Conservation (phyloP, 2,329 filamentous ascomycete species). For the Coleophoma cylindrospora region DNA sequence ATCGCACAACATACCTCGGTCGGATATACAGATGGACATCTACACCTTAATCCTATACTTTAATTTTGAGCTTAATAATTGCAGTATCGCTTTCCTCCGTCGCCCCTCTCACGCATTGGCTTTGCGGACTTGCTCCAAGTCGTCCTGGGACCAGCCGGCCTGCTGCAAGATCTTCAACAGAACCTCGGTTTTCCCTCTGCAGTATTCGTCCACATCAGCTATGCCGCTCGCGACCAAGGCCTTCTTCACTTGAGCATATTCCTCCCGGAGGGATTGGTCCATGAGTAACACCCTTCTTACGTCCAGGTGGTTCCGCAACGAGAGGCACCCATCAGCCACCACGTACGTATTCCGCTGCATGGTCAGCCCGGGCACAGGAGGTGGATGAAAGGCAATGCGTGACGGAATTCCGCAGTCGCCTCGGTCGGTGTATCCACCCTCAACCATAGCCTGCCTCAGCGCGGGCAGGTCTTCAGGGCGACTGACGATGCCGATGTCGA, state of each 20-base stretch:
- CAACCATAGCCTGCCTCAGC: slow-evolving; percentile 24
- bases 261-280: slow-evolving; percentile 25
- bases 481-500: slow-evolving; percentile 47
- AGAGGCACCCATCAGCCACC: slow-evolving; percentile 26
- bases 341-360: slow-evolving; percentile 31
- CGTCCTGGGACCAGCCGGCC: slow-evolving; percentile 13
- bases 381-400: slow-evolving; percentile 28
- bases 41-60: too few relatives aligned
- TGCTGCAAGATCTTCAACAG: slow-evolving; percentile 14
- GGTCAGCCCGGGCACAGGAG: slow-evolving; percentile 6
- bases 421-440: slow-evolving; percentile 27
- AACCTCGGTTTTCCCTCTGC: slow-evolving; percentile 13
- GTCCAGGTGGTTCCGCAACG: slow-evolving; percentile 31
- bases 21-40: too few relatives aligned
- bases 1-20: too few relatives aligned
- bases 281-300: slow-evolving; percentile 28
- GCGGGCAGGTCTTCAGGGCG: slow-evolving; percentile 18
- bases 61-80: too few relatives aligned
- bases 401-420: slow-evolving; percentile 31
- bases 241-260: slow-evolving; percentile 14
- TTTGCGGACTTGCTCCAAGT: slow-evolving; percentile 9
- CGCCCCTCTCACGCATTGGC: background rate
- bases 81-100: too few relatives aligned
- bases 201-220: slow-evolving; percentile 10
- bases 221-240: slow-evolving; percentile 6